Evolutionary conservation across 495 filamentous ascomycete species (phyloP).

Genomic region (Bacidia rubella): DNA sequence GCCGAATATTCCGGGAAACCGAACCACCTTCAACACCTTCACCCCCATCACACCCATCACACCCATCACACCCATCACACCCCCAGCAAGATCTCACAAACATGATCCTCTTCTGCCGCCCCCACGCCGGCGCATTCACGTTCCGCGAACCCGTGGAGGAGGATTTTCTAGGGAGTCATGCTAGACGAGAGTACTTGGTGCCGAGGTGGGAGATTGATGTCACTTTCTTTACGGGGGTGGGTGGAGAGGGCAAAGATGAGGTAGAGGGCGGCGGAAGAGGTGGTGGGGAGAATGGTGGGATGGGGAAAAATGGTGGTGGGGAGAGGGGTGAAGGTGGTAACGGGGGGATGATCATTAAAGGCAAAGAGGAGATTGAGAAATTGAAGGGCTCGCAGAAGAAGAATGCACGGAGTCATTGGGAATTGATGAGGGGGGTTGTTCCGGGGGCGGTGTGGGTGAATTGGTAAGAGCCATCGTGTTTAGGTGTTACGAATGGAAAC

Average conservation of each 20-base stretch:
- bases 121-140: conserved; percentile 30
- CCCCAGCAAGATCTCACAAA: conserved; percentile 96
- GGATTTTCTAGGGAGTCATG: conserved; percentile 61
- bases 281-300: no score
- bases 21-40: no score
- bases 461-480: conserved; percentile 62
- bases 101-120: conserved; percentile 57
- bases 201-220: conserved; percentile 59
- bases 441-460: conserved; percentile 72
- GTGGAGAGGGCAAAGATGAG: conserved; percentile 16
- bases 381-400: conserved; percentile 56
- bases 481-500: no score
- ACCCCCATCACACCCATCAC: no score
- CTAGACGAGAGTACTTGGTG: conserved; percentile 51
- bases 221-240: conserved; percentile 30
- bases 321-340: no score
- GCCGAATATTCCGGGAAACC: conserved; percentile 70
- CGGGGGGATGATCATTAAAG: no score
- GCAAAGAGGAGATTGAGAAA: conserved; percentile 40
- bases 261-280: conserved; percentile 13
- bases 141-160: conserved; percentile 54
- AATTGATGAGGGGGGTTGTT: conserved; percentile 75
- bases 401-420: conserved; percentile 76
- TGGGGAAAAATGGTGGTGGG: no score
- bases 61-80: no score